Conservation (phyloP, 2,329 filamentous ascomycete genomes). For the Cladorrhinum sp. region DNA sequence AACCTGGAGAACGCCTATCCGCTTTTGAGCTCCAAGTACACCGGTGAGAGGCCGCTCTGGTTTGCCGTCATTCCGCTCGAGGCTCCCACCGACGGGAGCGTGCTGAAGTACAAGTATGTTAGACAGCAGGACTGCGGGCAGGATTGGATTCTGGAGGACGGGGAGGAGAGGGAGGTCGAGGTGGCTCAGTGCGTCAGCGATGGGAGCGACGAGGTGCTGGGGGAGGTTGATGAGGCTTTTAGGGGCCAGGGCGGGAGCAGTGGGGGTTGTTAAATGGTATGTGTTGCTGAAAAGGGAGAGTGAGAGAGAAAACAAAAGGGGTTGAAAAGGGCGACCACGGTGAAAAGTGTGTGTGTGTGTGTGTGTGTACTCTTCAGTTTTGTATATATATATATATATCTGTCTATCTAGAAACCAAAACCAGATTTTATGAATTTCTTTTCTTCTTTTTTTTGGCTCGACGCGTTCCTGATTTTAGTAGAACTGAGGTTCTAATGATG, state of each 20-base stretch:
- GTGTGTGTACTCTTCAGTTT: too few species aligned
- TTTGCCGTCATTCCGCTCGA: constrained; percentile 34
- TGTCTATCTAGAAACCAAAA: too few species aligned
- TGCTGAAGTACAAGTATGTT: constrained; percentile 45
- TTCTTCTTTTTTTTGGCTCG: too few species aligned
- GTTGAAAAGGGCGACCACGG: too few species aligned
- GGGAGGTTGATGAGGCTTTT: constrained; percentile 39
- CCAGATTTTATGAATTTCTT: too few species aligned
- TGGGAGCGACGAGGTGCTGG: constrained; percentile 26
- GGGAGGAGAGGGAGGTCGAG: constrained; percentile 40
- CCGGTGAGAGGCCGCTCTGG: constrained; percentile 43
- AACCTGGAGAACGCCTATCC: constrained; percentile 37
- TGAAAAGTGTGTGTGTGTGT: too few species aligned
- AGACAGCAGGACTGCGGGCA: constrained; percentile 43
- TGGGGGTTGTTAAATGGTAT: constrained; percentile 24
- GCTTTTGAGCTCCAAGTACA: constrained; percentile 42
- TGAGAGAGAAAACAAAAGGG: too few species aligned
- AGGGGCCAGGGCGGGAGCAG: constrained; percentile 31
- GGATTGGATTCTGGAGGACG: constrained; percentile 42
- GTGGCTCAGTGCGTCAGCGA: constrained; percentile 36
- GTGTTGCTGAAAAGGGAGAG: too few species aligned
- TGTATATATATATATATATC: too few species aligned
- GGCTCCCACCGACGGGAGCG: constrained; percentile 39
- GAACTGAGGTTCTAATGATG: too few species aligned
- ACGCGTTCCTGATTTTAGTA: too few species aligned